Evolutionary conservation across 805 yeast species (phyloP), one percentile per base, ranked within the genome.

Genomic region (Wickerhamiella dianesei): DNA sequence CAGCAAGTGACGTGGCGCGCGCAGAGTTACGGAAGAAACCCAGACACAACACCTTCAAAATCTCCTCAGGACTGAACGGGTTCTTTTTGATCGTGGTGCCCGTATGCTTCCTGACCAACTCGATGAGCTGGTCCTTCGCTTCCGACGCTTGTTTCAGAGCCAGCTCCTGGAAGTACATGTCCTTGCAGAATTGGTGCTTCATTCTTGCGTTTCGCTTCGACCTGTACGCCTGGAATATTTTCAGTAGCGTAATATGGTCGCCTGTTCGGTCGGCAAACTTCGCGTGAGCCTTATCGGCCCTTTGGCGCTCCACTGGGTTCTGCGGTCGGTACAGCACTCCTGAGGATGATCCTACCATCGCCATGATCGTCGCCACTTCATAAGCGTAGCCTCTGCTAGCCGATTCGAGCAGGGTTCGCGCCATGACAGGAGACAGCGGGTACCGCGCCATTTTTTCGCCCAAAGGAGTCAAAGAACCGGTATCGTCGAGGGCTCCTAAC

Each of bases 401-500:
- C 44, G 94, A 78, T 1, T 77, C 66, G 12, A 89, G 62, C 29
- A 92, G 60, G 4, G 80, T 77, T 59, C 83, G 85, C 5, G 96
- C 80, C 56, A 87, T 71, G 71, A 84, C 84, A 3, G 96, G 96
- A 54, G 86, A 94, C 52, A 88, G 74, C 0, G 98, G 98, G 55
- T 88, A 84, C 49, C 80, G 86, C 1, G 95, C 81, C 96, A 92
- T 88, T 51, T 76, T 75, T 40, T 81, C 64, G 0, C 98, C 99
- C 1, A 79, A 59, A 42, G 74, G 68, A 0, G 97, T 89, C 37
- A 92, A 66, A 44, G 75, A 71, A 0, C 97, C 98, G 8, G 40
- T 8, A 53, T 83, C 87, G 54, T 83, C 86, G 46, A 92, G 64
- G 0, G 96, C 97, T 0, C 95, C 94, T 6, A 92, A 63, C 0